These are phyloP conservation scores for Haematococcus sp. DNA, from an alignment of 139 green algal genomes.

Conservation along the genomic window DNA sequence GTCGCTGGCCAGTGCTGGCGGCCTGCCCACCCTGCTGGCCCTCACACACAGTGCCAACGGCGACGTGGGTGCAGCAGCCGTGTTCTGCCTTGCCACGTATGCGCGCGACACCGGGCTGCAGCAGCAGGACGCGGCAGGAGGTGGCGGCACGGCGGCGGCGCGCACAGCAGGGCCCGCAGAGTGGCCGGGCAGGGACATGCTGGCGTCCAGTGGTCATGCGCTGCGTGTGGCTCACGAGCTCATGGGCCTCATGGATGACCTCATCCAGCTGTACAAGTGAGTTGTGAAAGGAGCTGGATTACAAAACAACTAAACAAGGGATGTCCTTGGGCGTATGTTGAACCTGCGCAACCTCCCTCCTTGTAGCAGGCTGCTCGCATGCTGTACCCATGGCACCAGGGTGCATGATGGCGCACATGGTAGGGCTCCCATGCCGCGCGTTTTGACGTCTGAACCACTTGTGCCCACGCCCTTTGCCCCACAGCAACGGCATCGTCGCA, in stretches of 20 bases:
- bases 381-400: no score
- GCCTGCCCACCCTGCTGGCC: slow-evolving; percentile 12
- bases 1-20: slow-evolving; percentile 16
- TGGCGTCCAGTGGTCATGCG: background rate
- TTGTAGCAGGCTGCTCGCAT: no score
- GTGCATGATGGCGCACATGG: no score
- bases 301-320: no score
- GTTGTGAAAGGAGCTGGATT: no score
- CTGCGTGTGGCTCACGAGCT: background rate
- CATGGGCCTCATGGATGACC: slow-evolving; percentile 1
- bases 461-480: no score
- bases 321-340: no score
- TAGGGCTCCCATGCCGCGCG: no score
- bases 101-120: slow-evolving; percentile 13
- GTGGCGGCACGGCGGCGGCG: slow-evolving; percentile 11
- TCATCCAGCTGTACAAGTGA: background rate
- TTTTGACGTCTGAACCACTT: no score
- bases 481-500: no score
- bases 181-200: background rate
- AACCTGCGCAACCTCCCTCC: no score
- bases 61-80: slow-evolving; percentile 18
- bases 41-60: slow-evolving; percentile 5
- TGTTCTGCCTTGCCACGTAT: slow-evolving; percentile 26
- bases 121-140: slow-evolving; percentile 10
- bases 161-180: background rate